A percentile compares a stretch with the other conserved stretches of the same genome.
Conservation (phyloP, 1,139 yeast species). For the Candida sanyaensis region DNA sequence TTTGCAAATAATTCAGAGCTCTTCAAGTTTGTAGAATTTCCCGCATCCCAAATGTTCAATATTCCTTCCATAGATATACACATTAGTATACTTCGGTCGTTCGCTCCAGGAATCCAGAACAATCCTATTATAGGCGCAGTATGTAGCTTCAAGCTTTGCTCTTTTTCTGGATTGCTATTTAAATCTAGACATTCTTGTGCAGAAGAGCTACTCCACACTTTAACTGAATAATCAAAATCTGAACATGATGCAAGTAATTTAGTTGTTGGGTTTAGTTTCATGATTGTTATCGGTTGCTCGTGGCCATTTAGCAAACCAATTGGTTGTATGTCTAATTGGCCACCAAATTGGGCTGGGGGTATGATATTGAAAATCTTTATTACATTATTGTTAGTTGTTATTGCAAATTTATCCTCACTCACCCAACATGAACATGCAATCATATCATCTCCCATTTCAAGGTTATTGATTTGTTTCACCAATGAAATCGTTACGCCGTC, state of each 20-base stretch:
- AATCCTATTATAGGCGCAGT: constrained; percentile 57
- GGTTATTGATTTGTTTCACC: constrained; percentile 27
- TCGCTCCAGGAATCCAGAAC: constrained; percentile 46
- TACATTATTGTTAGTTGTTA: constrained; percentile 59
- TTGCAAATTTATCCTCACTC: constrained; percentile 66
- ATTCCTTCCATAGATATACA: constrained; percentile 69
- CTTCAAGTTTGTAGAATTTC: constrained; percentile 32
- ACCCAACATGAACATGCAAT: constrained; percentile 65
- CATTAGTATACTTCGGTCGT: constrained; percentile 25
- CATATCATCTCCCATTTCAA: constrained; percentile 6
- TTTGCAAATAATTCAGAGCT: constrained; percentile 28
- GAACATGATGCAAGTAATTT: constrained; percentile 71
- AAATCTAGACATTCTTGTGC: constrained; percentile 43
- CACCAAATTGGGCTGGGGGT: constrained; percentile 13
- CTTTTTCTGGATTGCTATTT: constrained; percentile 17
- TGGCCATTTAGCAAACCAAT: constrained; percentile 73
- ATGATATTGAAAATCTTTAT: constrained; percentile 59
- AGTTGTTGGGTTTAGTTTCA: constrained; percentile 52
- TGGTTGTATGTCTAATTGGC: constrained; percentile 41
- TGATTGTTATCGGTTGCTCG: constrained; percentile 55
- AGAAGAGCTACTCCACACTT: constrained; percentile 72
- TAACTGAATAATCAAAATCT: constrained; percentile 64
- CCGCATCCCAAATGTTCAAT: constrained; percentile 66
- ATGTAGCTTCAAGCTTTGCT: constrained; percentile 32
- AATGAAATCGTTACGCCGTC: constrained; percentile 36